These are phyloP conservation scores for Neofusicoccum laricinum DNA, from an alignment of 2,329 filamentous ascomycete genomes.

Conservation along the genomic window DNA sequence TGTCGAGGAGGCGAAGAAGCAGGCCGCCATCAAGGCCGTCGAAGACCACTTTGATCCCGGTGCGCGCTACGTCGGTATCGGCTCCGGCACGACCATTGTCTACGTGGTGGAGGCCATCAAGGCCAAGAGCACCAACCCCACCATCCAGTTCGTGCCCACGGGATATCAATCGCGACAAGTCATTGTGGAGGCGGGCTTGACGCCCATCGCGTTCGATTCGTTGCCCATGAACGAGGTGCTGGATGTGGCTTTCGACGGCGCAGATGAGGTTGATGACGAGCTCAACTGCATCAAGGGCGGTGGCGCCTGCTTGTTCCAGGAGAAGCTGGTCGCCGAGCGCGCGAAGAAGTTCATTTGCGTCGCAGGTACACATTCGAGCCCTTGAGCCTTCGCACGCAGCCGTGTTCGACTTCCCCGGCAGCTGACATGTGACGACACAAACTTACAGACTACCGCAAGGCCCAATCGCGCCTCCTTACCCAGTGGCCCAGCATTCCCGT, in stretches of 20 bases:
- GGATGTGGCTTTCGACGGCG: slow-evolving; percentile 93
- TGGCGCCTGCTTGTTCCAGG: slow-evolving; percentile 95
- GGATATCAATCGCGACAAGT: slow-evolving; percentile 87
- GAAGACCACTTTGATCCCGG: slow-evolving; percentile 64
- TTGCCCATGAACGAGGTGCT: slow-evolving; percentile 64
- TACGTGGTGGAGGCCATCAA: slow-evolving; percentile 81
- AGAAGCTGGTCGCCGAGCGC: slow-evolving; percentile 87
- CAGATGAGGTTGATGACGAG: slow-evolving; percentile 92
- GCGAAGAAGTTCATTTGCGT: slow-evolving; percentile 86
- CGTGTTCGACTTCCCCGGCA: background rate
- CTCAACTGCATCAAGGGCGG: slow-evolving; percentile 98
- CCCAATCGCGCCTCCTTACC: slow-evolving; percentile 69
- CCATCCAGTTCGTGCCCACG: slow-evolving; percentile 85
- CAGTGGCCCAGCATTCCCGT: slow-evolving; percentile 86
- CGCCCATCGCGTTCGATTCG: slow-evolving; percentile 73
- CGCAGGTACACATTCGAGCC: slow-evolving; percentile 56
- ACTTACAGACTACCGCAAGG: slow-evolving; percentile 77
- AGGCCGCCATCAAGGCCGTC: slow-evolving; percentile 72
- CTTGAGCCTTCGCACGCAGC: background rate
- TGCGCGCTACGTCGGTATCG: slow-evolving; percentile 71
- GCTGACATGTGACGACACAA: background rate
- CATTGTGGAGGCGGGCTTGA: slow-evolving; percentile 74
- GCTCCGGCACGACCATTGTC: slow-evolving; percentile 76
- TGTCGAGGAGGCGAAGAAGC: slow-evolving; percentile 71
- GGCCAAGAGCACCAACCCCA: slow-evolving; percentile 32